Conservation (phyloP, 1,139 yeast species). For the Blastobotrys capitulatus region DNA sequence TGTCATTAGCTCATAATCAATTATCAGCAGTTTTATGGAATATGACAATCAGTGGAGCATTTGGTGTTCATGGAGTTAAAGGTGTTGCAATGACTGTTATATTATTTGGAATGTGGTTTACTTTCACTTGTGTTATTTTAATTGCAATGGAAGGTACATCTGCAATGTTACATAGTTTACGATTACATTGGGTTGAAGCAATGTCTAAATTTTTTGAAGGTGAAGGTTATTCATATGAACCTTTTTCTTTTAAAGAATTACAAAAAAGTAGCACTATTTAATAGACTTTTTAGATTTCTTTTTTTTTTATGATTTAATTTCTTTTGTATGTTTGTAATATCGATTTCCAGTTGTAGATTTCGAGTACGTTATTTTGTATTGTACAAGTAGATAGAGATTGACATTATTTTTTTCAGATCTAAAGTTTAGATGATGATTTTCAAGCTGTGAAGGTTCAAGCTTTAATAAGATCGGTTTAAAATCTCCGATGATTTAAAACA, state of each 20-base stretch:
- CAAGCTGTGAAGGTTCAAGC: too few species aligned
- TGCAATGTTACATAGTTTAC: slow-evolving; percentile 94
- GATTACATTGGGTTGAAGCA: slow-evolving; percentile 98
- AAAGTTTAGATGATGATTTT: too few species aligned
- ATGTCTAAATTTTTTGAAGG: slow-evolving; percentile 98
- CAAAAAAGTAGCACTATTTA: neutral
- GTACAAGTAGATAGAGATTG: too few species aligned
- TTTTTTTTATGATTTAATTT: too few species aligned
- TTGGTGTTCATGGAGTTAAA: slow-evolving; percentile 59
- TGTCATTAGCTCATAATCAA: slow-evolving; percentile 96
- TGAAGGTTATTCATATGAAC: slow-evolving; percentile 85
- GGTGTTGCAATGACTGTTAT: slow-evolving; percentile 74
- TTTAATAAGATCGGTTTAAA: too few species aligned
- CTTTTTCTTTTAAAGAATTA: slow-evolving; percentile 51
- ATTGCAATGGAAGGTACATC: slow-evolving; percentile 99
- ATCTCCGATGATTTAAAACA: too few species aligned
- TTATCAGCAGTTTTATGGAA: slow-evolving; percentile 91
- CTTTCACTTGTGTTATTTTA: slow-evolving; percentile 79
- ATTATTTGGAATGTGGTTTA: slow-evolving; percentile 92
- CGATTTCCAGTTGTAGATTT: too few species aligned
- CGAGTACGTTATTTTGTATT: too few species aligned
- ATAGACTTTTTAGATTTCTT: too few species aligned
- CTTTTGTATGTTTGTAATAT: too few species aligned
- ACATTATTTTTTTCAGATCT: too few species aligned
- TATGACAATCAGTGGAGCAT: slow-evolving; percentile 86